Conservation (phyloP, 2,329 filamentous ascomycete species). For the Colletotrichum sublineola region DNA sequence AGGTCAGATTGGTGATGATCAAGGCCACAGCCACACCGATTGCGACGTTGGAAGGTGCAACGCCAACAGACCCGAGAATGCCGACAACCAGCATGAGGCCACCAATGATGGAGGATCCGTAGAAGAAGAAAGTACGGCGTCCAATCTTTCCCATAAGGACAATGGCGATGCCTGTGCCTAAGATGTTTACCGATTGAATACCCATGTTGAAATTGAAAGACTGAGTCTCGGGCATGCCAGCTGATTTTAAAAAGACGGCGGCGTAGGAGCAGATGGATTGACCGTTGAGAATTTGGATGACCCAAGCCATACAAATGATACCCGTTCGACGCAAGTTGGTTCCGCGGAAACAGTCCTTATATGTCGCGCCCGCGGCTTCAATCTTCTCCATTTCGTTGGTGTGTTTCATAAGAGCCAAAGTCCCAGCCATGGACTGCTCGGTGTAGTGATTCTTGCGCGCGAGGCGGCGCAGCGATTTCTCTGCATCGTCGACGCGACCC, state of each 20-base stretch:
- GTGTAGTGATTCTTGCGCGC: constrained; percentile 50
- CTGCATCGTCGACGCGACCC: constrained; percentile 56
- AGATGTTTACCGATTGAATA: constrained; percentile 60
- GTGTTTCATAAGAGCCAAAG: constrained; percentile 56
- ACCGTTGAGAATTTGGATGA: constrained; percentile 47
- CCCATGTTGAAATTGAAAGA: constrained; percentile 63
- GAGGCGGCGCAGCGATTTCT: constrained; percentile 53
- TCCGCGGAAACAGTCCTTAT: constrained; percentile 56
- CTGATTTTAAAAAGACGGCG: constrained; percentile 65
- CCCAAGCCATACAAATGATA: constrained; percentile 49
- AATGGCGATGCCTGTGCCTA: constrained; percentile 58
- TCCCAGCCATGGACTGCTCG: constrained; percentile 55
- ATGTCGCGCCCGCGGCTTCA: constrained; percentile 49
- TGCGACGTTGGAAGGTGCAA: constrained; percentile 35
- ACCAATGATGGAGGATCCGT: constrained; percentile 53
- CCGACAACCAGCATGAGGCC: constrained; percentile 58
- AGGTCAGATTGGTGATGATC: constrained; percentile 56
- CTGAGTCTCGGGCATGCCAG: constrained; percentile 58
- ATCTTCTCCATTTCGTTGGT: constrained; percentile 55
- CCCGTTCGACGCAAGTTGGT: constrained; percentile 52
- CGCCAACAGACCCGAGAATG: constrained; percentile 52
- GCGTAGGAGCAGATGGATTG: constrained; percentile 66
- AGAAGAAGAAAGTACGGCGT: constrained; percentile 56
- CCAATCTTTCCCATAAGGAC: constrained; percentile 54
- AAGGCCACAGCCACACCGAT: constrained; percentile 55